Conservation (phyloP, 805 yeast species). For the Hanseniaspora jakobsenii region DNA sequence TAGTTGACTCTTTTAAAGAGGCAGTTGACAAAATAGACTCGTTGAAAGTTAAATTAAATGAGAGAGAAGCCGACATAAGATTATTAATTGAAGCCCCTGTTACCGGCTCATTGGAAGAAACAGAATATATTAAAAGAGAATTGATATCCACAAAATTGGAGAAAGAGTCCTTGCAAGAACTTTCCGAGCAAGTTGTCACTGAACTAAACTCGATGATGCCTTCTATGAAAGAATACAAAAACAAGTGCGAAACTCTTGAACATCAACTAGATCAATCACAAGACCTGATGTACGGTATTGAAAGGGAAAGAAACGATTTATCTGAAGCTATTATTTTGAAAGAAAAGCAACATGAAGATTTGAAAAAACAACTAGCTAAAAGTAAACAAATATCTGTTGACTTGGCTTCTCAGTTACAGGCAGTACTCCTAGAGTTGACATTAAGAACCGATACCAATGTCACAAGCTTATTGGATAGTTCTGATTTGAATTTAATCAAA, state of each 20-base stretch:
- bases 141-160: constrained; percentile 57
- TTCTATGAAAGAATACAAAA: constrained; percentile 51
- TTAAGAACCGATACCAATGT: constrained; percentile 43
- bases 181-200: constrained; percentile 55
- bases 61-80: constrained; percentile 22
- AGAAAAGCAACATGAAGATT: constrained; percentile 22
- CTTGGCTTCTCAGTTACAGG: constrained; percentile 71
- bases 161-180: constrained; percentile 56
- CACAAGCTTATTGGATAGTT: constrained; percentile 42
- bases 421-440: constrained; percentile 53
- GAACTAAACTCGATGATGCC: constrained; percentile 77
- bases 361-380: constrained; percentile 30
- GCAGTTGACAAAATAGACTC: background rate
- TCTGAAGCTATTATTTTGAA: constrained; percentile 20
- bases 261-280: constrained; percentile 44
- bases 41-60: constrained; percentile 34
- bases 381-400: constrained; percentile 53
- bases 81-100: constrained; percentile 11
- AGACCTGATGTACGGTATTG: constrained; percentile 40
- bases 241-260: constrained; percentile 45
- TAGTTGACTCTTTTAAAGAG: constrained; percentile 5
- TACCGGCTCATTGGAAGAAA: constrained; percentile 33
- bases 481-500: constrained; percentile 55
- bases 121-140: constrained; percentile 52
- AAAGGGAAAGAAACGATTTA: constrained; percentile 36